Conservation (phyloP, 768 basidiomycete species). For the Xerocomus potaroensis region DNA sequence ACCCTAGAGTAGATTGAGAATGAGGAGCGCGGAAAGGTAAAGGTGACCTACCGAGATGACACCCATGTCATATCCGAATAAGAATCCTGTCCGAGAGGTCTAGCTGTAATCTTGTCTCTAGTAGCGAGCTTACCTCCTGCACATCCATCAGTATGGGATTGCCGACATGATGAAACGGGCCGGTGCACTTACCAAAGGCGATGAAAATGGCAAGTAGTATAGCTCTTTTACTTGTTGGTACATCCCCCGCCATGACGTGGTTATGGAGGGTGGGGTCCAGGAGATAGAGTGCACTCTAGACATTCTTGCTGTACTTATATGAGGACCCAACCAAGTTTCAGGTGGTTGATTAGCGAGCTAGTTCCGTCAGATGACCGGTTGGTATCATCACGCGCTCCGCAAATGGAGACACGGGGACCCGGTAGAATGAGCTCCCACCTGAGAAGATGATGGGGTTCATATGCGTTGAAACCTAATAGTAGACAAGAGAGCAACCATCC, state of each 20-base stretch:
- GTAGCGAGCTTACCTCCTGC: slow-evolving; percentile 18
- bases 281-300: too few relatives aligned
- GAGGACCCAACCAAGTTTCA: too few relatives aligned
- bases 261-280: neutral
- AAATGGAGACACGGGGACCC: too few relatives aligned
- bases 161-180: neutral
- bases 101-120: neutral
- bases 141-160: neutral
- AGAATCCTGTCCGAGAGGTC: slow-evolving; percentile 39
- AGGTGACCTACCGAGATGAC: slow-evolving; percentile 60
- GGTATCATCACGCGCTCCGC: too few relatives aligned
- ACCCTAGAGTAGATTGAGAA: too few relatives aligned
- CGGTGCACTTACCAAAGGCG: slow-evolving; percentile 63
- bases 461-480: too few relatives aligned
- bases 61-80: slow-evolving; percentile 76
- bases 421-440: too few relatives aligned
- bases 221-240: slow-evolving; percentile 60
- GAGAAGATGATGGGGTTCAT: too few relatives aligned
- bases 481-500: too few relatives aligned
- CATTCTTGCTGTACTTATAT: too few relatives aligned
- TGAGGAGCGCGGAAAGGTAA: slow-evolving; percentile 1
- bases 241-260: slow-evolving; percentile 34
- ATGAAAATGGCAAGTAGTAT: slow-evolving; percentile 65
- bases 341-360: too few relatives aligned
- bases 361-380: too few relatives aligned